Base-by-base conservation (phyloP, 169 alveolate genomes). In the Plasmodium fragile region DNA sequence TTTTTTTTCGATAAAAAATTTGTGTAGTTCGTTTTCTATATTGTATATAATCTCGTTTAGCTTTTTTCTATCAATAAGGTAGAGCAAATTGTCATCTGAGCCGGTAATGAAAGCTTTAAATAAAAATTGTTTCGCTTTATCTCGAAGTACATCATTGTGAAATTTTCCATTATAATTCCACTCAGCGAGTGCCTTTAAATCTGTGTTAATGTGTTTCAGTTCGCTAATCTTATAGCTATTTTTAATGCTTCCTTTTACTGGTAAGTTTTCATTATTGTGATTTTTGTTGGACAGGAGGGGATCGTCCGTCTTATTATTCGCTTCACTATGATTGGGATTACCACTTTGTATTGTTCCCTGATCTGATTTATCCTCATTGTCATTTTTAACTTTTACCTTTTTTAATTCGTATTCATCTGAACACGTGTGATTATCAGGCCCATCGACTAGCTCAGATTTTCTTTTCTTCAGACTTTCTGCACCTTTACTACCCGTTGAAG, bases 41-140 rank as follows among this genome's bases (percentile, higher is more conserved):
- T 95, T 96, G 79, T 96, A 96, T 10, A 96, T 94, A 10, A 96
- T 81, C 34, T 95, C 95, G 85, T 96, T 84, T 41, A 96, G 95
- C 52, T 95, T 59, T 59, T 77, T 80, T 71, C 92, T 30, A 70
- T 96, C 98, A 49, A 95, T 79, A n/a, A 78, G 13, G 81, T 89
- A 65, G 32, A 89, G 45, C 55, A 89, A 79, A 32, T 70, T 85
- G 77, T 81, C 78, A 69, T 59, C 91, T 28, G 94, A 80, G 3
- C 97, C 97, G 10, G 93, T 41, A 13, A 95, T 1, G 82, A 92
- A 82, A 16, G 92, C 95, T 92, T 92, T 83, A 39, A 82, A 92
- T 34, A 83, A 71, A 81, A 92, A 92, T 41, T 93, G 95, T 81
- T 84, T 92, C 82, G 96, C 96, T 59, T 95, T 95, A 80, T 95